phyloP scores from a whole-genome alignment of 768 basidiomycete species.

The Nevesoporus exiguus region DNA sequence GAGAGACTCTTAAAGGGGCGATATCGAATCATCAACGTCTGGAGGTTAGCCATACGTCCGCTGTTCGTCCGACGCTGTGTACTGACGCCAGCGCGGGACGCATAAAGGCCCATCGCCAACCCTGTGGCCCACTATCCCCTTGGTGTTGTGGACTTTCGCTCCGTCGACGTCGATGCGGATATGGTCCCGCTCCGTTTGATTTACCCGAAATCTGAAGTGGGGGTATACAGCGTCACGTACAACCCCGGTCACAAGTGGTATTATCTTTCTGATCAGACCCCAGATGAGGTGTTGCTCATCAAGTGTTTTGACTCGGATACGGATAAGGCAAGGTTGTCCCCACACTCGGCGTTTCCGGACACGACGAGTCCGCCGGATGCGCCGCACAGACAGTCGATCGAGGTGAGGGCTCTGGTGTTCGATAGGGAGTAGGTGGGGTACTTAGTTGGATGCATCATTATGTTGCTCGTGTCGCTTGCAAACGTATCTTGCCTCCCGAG shows the following conservation, averaged over 20 bases:
- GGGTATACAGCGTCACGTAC: constrained; percentile 26
- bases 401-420: constrained; percentile 36
- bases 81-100: not conserved
- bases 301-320: constrained; percentile 42
- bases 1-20: constrained; percentile 37
- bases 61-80: not conserved
- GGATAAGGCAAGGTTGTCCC: constrained; percentile 31
- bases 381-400: not conserved
- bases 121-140: constrained; percentile 2
- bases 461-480: too few relatives aligned
- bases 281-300: constrained; percentile 26
- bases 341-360: constrained; percentile 13
- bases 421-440: constrained; percentile 27
- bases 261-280: constrained; percentile 30
- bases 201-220: constrained; percentile 28
- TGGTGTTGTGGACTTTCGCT: not conserved
- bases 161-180: not conserved
- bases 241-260: constrained; percentile 37
- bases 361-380: not conserved
- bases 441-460: too few relatives aligned
- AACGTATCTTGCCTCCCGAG: too few relatives aligned
- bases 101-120: not conserved
- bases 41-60: constrained; percentile 24
- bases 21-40: constrained; percentile 37
- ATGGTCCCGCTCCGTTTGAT: constrained; percentile 26